These are phyloP conservation scores for Bjerkandera adusta DNA, from an alignment of 1,284 basidiomycete species.

Conservation along the genomic window DNA sequence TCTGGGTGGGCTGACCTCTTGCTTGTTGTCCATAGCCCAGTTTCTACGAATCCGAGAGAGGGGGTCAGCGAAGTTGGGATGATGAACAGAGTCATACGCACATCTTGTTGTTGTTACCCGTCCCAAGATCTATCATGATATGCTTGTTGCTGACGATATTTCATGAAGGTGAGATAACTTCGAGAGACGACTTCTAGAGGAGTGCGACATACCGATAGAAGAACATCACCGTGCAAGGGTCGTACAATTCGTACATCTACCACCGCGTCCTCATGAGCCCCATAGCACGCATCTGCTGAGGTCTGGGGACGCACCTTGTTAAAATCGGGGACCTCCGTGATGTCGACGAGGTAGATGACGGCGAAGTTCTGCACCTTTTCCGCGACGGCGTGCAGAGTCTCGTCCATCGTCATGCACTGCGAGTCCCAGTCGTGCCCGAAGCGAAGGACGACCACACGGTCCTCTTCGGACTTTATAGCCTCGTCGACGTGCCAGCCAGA, in stretches of 20 bases:
- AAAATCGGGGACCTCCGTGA: slow-evolving; percentile 97
- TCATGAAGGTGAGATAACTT: neutral
- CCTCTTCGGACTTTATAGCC: slow-evolving; percentile 97
- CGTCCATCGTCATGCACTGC: slow-evolving; percentile 99
- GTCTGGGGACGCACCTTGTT: slow-evolving; percentile 75
- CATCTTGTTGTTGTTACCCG: slow-evolving; percentile 99
- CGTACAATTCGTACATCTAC: slow-evolving; percentile 94
- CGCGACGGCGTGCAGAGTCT: slow-evolving; percentile 89
- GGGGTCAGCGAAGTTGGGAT: neutral
- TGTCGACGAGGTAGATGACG: slow-evolving; percentile 94
- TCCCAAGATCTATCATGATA: slow-evolving; percentile 99
- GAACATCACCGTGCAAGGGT: slow-evolving; percentile 96
- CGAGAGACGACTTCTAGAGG: neutral
- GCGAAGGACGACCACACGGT: slow-evolving; percentile 91
- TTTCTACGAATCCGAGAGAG: slow-evolving; percentile 52
- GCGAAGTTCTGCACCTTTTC: slow-evolving; percentile 99
- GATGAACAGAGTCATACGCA: slow-evolving; percentile 44
- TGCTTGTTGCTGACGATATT: slow-evolving; percentile 85
- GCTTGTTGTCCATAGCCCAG: slow-evolving; percentile 97
- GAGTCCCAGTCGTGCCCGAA: slow-evolving; percentile 96
- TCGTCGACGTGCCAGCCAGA: slow-evolving; percentile 98
- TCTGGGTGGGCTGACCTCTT: slow-evolving; percentile 63
- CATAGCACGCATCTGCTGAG: slow-evolving; percentile 7
- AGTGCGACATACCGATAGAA: slow-evolving; percentile 77
- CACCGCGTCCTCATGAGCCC: neutral